Evolutionary conservation across 352 stramenopile species (phyloP).

Genomic region (Phytophthora hybrid): DNA sequence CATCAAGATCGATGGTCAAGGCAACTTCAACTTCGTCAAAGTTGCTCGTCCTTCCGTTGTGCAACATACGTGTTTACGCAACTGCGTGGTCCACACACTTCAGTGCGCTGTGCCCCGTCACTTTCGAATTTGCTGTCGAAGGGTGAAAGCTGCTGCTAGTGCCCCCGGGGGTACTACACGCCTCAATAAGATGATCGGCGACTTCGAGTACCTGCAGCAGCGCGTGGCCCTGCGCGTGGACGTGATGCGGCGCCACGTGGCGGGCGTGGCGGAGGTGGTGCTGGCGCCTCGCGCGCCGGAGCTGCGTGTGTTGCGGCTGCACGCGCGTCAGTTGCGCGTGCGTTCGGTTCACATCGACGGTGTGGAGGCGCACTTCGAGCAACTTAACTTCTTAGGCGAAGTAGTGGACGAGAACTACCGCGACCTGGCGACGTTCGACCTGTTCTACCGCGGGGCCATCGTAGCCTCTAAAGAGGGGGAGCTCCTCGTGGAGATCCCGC

Average conservation of each 20-base stretch:
- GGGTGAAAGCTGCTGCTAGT: neutral
- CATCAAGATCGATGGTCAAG: conserved; percentile 3
- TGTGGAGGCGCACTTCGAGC: conserved; percentile 69
- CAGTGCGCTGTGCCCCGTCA: neutral
- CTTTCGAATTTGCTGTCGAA: neutral
- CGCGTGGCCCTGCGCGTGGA: conserved; percentile 80
- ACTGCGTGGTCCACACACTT: neutral
- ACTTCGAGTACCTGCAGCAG: conserved; percentile 90
- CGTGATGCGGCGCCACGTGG: conserved; percentile 66
- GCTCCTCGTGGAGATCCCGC: conserved; percentile 78
- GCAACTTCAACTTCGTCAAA: conserved; percentile 1
- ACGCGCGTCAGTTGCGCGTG: conserved; percentile 80
- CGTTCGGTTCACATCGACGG: conserved; percentile 64
- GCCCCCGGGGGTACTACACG: no score
- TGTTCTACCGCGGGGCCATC: conserved; percentile 88
- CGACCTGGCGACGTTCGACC: conserved; percentile 81
- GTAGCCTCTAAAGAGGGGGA: conserved; percentile 88
- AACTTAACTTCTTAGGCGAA: conserved; percentile 81
- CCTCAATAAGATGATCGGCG: conserved; percentile 65
- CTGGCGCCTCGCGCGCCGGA: conserved; percentile 66
- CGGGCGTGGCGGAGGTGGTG: conserved; percentile 75
- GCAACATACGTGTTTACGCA: neutral
- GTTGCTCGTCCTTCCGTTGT: neutral
- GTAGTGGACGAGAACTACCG: conserved; percentile 84
- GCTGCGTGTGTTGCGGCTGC: conserved; percentile 70